Conservation (phyloP, 345 rosid genomes). For the Noccaea bulbosa region DNA sequence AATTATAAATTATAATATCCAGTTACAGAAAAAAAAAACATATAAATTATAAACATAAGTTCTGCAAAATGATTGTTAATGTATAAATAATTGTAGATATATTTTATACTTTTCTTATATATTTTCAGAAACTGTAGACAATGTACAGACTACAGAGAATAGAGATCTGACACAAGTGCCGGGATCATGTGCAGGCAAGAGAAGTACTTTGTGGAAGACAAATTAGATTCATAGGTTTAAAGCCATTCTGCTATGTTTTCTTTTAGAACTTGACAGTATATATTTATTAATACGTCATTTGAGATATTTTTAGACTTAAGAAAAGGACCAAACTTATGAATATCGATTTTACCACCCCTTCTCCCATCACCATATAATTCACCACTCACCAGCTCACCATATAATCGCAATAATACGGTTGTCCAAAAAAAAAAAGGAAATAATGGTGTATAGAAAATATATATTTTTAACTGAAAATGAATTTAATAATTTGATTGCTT, state of each 20-base stretch:
- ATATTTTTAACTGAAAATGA: neutral
- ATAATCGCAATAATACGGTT: neutral
- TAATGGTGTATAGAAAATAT: neutral
- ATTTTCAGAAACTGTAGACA: neutral
- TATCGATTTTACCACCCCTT: neutral
- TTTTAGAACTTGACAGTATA: neutral
- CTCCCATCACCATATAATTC: neutral
- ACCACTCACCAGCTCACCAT: neutral
- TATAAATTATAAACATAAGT: too few species aligned
- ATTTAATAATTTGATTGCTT: neutral
- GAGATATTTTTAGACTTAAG: neutral
- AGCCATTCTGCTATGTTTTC: conserved; percentile 1
- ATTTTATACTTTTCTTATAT: neutral
- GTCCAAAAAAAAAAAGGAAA: neutral
- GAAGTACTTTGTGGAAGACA: conserved; percentile 4
- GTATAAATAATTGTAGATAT: neutral
- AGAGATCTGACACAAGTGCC: conserved; percentile 24
- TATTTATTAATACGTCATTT: conserved; percentile 5
- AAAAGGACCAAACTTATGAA: conserved; percentile 1
- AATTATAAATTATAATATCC: too few species aligned
- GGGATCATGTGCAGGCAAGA: conserved; percentile 33
- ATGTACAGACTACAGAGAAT: conserved; percentile 5
- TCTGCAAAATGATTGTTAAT: too few species aligned
- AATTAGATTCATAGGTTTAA: conserved; percentile 7
- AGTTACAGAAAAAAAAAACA: too few species aligned